Base-by-base conservation (phyloP, 2,329 filamentous ascomycete genomes). In the Xylaria hypoxylon region DNA sequence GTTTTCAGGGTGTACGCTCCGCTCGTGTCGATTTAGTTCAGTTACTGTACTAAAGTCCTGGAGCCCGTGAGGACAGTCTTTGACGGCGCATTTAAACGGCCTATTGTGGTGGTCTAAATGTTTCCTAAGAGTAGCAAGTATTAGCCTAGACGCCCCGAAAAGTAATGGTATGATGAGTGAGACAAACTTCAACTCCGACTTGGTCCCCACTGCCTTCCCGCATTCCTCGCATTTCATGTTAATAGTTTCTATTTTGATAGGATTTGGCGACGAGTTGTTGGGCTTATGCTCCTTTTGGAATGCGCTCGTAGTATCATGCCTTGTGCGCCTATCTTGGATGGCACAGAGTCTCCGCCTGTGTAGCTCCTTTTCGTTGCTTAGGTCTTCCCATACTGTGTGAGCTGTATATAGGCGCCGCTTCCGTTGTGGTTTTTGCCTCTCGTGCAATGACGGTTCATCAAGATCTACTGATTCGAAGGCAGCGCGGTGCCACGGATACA, bases 21-120 rank as follows among this genome's bases (percentile, higher is more conserved):
- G 89, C 72, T 86, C 88, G 76, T 97, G 94, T 59, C 94, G 85
- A n/a, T 90, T 86, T 13, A 95, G 86, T 72, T 97, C 94, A 76
- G 96, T 97, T 19, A 81, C 78, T 0, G 93, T 96, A 19, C 90
- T 89, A 73, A 97, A 97, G 0, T 92, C 93, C 68, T 87, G 83
- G 5, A 77, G 80, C 19, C 87, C 83, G 19, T 88, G 84, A 28
- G 74, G 70, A 76, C 93, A 96, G 4, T 80, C 80, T 0, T 76
- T 69, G 26, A 87, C 78, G 3, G 83, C 74, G 74, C 94, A 97
- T 64, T 79, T 84, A 75, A 85, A 88, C 0, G 89, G 87, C 71
- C 91, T 94, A 1, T 80, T 82, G 77, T 97, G 93, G 55, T 89
- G 89, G 22, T 89, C 83, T 51, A 83, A 79, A 73, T 96, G 93